phyloP scores from a whole-genome alignment of 805 yeast species.

The Hanseniaspora pseudoguilliermondii region DNA sequence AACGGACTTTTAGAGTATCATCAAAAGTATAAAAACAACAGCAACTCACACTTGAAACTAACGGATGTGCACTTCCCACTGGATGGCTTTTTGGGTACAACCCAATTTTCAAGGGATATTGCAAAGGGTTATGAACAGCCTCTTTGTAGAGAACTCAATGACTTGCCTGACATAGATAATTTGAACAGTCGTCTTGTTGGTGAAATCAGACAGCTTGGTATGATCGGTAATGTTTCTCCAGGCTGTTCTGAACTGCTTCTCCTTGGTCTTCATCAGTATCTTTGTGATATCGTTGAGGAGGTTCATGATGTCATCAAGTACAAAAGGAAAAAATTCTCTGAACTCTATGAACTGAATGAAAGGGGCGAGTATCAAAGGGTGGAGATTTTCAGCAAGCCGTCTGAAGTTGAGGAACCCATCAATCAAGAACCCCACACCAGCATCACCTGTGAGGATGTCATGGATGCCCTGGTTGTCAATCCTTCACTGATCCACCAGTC shows the following conservation, averaged over 20 bases:
- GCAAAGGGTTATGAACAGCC: constrained; percentile 75
- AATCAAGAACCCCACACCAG: constrained; percentile 12
- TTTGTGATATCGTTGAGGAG: constrained; percentile 60
- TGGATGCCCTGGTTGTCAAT: constrained; percentile 47
- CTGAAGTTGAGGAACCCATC: background rate
- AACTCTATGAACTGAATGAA: constrained; percentile 26
- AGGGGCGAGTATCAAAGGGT: constrained; percentile 22
- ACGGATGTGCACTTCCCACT: constrained; percentile 5
- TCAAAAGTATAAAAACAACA: constrained; percentile 9
- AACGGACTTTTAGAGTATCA: constrained; percentile 9
- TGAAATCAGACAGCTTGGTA: constrained; percentile 78
- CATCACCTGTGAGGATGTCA: constrained; percentile 54
- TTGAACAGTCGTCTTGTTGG: constrained; percentile 61
- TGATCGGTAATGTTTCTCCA: constrained; percentile 67
- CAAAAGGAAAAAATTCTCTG: constrained; percentile 36
- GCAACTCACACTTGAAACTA: constrained; percentile 1
- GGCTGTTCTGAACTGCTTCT: constrained; percentile 64
- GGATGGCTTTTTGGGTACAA: constrained; percentile 11
- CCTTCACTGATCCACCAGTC: constrained; percentile 60
- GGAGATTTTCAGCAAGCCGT: background rate
- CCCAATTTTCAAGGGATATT: constrained; percentile 85
- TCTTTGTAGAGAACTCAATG: constrained; percentile 60
- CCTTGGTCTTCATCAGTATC: constrained; percentile 70
- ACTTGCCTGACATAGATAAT: constrained; percentile 67
- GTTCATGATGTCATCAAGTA: constrained; percentile 61